Base-by-base conservation (phyloP, 805 yeast genomes). In the Yamadazyma ubonensis region DNA sequence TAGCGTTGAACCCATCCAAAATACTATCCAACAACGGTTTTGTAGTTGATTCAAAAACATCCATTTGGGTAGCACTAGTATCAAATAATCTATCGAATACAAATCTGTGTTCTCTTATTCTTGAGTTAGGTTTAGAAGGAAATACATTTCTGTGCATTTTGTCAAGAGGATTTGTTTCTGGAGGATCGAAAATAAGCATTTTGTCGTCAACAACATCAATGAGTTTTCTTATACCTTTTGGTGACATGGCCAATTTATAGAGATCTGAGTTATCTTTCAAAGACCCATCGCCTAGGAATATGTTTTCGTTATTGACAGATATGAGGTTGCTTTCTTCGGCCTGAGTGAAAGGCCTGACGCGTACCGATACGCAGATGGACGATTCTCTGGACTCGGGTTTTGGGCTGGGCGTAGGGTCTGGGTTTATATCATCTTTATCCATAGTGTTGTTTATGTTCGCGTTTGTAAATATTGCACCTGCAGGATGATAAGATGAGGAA, bases 141-240 rank as follows among this genome's bases (percentile, higher is more conserved):
- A 60, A 74, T 36, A 53, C 73, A 37, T 53, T 60, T 17, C 57
- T 55, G 52, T 77, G 82, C 76, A 77, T 70, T 33, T 58, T 58
- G 12, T 64, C 63, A 41, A 78, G 50, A 0, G 91, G 89, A 48
- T 79, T 83, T 14, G 76, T 70, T 33, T 81, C 86, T 2, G 85
- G 79, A 0, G 96, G 96, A 61, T 88, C 96, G 58, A 88, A 88
- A 6, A 88, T 78, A 40, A 88, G 69, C 95, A 87, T 86, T 44
- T 79, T 69, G 50, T 86, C 93, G 63, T 87, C 96, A 2, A 86
- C 90, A 19, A 86, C 89, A 43, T 83, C 79, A 17, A 89, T 74
- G 22, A 87, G 75, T 50, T 81, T 83, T 41, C 93, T 67, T 18
- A 86, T 66, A 0, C 86, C 83, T 30, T 63, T 58, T 4, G 78